Evolutionary conservation across 306 rosid genomes (phyloP).

Genomic region (Aeschynomene evenia): DNA sequence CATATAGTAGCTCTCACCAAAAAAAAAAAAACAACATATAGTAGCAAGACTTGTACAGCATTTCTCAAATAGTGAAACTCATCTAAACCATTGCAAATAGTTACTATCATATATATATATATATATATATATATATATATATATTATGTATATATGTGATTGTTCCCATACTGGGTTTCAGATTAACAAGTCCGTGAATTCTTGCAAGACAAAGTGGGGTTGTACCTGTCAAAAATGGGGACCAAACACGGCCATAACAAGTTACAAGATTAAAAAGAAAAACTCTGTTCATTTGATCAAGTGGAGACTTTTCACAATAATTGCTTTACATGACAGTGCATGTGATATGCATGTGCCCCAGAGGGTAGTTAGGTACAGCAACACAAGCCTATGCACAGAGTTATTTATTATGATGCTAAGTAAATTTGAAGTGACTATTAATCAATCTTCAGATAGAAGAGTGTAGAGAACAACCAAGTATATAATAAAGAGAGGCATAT

Average conservation of each 20-base stretch:
- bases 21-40: neutral
- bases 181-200: too few relatives aligned
- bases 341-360: conserved; percentile 10
- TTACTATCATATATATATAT: too few relatives aligned
- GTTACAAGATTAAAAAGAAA: neutral
- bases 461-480: neutral
- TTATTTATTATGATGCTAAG: too few relatives aligned
- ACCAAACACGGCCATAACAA: neutral
- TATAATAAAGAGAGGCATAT: neutral
- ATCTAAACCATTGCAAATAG: too few relatives aligned
- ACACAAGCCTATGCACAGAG: neutral
- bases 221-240: neutral
- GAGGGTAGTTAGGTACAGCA: neutral
- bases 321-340: conserved; percentile 17
- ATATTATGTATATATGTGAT: too few relatives aligned
- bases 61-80: neutral
- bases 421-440: too few relatives aligned
- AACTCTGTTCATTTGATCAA: neutral
- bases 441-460: neutral
- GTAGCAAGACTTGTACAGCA: neutral
- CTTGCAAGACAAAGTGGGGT: neutral
- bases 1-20: too few relatives aligned
- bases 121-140: too few relatives aligned
- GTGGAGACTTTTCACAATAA: conserved; percentile 23
- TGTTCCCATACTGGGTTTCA: too few relatives aligned